Evolutionary conservation across 2,329 filamentous ascomycete genomes (phyloP), one percentile per base, ranked within the genome.

Genomic region (Chrysoporthe deuterocubensis): DNA sequence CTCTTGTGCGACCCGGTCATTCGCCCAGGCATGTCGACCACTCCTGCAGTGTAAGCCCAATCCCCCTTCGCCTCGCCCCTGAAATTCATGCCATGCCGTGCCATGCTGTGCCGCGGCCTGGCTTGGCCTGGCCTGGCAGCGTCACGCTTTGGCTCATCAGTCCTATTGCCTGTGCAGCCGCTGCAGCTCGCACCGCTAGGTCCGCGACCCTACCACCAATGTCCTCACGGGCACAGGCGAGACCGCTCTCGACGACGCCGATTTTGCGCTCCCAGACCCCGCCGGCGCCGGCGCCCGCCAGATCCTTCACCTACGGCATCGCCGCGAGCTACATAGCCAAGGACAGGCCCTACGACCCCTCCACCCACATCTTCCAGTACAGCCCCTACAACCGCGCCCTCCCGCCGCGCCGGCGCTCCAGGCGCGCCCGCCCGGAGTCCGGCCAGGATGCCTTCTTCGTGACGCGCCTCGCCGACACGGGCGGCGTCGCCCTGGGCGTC

Each of bases 361-460:
- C 85, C n/a, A 84, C 83, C 60, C 89, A 93, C 79, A 82, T 91
- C 67, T 92, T 91, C 78, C 88, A 90, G 75, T 94, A 93, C 81
- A 89, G 90, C 71, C 88, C 88, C 1, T 84, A 88, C 78, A 83
- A 88, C 74, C 83, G 83, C 62, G 88, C 86, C 71, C 85, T 85
- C 69, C 83, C 82, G 69, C 83, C 83, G 62, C 81, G 81, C 72
- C 78, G 84, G 72, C 77, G 75, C 43, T 83, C 86, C 75, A 88
- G 88, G 76, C 83, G 82, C 72, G 85, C 82, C 70, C 88, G 92
- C 34, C 92, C 91, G 62, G 90, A 89, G 68, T 96, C 92, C 62
- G 96, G 96, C 18, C 94, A 99, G 80, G 96, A 99, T 84, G 93
- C 96, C 67, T 98, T 97, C 82, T 99, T 99, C 80, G 91, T 96